These are phyloP conservation scores for Plectosphaerella plurivora DNA, from an alignment of 2,329 filamentous ascomycete genomes.

Conservation along the genomic window DNA sequence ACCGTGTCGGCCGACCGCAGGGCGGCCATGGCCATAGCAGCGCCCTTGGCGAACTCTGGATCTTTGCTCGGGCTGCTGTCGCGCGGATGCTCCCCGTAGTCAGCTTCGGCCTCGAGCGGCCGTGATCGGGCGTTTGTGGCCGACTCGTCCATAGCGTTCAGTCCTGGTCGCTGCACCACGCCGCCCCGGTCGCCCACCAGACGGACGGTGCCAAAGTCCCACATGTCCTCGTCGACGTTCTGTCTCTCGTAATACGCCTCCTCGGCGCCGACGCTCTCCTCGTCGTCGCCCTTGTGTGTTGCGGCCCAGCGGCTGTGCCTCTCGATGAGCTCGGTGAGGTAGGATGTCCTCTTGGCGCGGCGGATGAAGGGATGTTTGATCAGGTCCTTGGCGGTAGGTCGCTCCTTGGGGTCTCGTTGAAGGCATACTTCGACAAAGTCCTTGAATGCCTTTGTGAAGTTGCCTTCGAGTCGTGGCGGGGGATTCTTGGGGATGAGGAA, in stretches of 20 bases:
- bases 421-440: conserved; percentile 82
- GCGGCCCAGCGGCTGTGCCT: conserved; percentile 83
- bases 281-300: conserved; percentile 67
- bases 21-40: conserved; percentile 22
- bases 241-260: conserved; percentile 51
- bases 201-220: conserved; percentile 96
- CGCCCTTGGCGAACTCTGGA: conserved; percentile 37
- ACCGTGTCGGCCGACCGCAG: conserved; percentile 42
- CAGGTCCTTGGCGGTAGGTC: conserved; percentile 81
- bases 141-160: conserved; percentile 72
- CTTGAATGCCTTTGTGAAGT: conserved; percentile 79
- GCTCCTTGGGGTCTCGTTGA: conserved; percentile 81
- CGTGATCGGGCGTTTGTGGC: conserved; percentile 70
- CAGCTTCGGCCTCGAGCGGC: conserved; percentile 41
- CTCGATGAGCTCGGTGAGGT: conserved; percentile 92
- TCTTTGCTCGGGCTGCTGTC: conserved; percentile 49
- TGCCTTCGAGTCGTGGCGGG: conserved; percentile 74
- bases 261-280: conserved; percentile 60
- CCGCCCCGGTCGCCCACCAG: conserved; percentile 66
- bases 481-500: conserved; percentile 96
- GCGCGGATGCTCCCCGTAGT: conserved; percentile 48
- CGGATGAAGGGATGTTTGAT: conserved; percentile 87
- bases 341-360: conserved; percentile 91
- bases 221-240: conserved; percentile 74
- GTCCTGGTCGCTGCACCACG: conserved; percentile 49